phyloP scores from a whole-genome alignment of 352 stramenopile genomes.

The Phytophthora macrochlamydospora region DNA sequence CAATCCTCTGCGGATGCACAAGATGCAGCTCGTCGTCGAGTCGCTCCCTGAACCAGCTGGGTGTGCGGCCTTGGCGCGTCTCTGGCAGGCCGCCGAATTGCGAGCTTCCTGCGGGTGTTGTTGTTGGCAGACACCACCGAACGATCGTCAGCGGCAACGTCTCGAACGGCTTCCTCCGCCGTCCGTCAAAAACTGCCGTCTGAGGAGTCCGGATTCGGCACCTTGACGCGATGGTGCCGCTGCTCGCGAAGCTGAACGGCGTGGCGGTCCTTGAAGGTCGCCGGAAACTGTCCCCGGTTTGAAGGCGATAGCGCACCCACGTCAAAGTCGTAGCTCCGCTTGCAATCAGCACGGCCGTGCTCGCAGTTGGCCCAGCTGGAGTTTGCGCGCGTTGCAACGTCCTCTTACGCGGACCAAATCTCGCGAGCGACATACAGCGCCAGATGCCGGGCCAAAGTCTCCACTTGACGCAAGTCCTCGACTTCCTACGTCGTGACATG shows the following conservation, averaged over 20 bases:
- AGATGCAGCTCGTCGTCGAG: slow-evolving; percentile 21
- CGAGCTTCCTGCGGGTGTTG: neutral
- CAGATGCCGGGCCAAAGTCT: no score
- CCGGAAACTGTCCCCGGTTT: no score
- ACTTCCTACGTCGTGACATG: no score
- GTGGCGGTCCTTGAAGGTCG: no score
- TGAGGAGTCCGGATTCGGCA: neutral
- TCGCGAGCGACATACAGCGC: no score
- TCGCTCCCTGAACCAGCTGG: slow-evolving; percentile 10
- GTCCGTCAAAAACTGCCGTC: no score
- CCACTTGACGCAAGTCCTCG: no score
- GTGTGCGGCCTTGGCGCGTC: neutral
- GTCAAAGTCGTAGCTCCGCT: neutral
- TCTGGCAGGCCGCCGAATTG: neutral
- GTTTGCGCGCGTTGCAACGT: no score
- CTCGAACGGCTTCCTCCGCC: neutral
- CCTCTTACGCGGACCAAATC: no score
- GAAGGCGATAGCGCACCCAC: neutral
- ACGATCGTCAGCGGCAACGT: neutral
- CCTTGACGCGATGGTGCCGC: neutral
- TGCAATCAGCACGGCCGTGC: no score
- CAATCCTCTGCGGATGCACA: slow-evolving; percentile 20
- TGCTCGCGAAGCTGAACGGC: no score
- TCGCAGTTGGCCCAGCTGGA: neutral
- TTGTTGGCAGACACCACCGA: neutral